Percentiles rank a stretch among this genome's conserved stretches.
Evolutionary conservation across 805 yeast species (phyloP).

Genomic region (Saturnispora galanensis): DNA sequence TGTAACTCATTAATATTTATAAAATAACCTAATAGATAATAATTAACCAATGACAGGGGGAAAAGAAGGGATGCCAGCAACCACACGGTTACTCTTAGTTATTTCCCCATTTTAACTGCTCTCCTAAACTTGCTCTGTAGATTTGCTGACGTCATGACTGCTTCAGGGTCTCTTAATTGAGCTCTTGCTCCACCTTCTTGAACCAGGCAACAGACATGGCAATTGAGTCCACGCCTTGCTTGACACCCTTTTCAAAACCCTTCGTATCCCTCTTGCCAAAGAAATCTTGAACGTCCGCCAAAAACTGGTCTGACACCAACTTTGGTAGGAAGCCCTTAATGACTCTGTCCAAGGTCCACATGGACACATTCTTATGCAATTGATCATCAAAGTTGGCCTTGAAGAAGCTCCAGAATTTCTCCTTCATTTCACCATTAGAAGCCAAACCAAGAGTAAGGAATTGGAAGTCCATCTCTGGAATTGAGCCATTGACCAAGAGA

Average conservation of each 20-base stretch:
- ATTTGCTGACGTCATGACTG: too few species aligned
- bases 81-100: too few species aligned
- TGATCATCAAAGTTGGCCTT: slow-evolving; percentile 33
- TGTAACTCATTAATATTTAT: background rate
- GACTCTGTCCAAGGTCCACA: slow-evolving; percentile 28
- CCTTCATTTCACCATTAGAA: slow-evolving; percentile 35
- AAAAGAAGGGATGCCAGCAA: too few species aligned
- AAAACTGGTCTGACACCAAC: slow-evolving; percentile 28
- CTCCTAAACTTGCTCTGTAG: too few species aligned
- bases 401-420: slow-evolving; percentile 40
- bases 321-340: slow-evolving; percentile 27
- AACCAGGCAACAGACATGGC: slow-evolving; percentile 43
- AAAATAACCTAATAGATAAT: background rate
- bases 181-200: slow-evolving; percentile 30
- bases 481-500: slow-evolving; percentile 32
- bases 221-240: slow-evolving; percentile 48
- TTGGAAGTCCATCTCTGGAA: slow-evolving; percentile 52
- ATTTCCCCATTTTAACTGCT: too few species aligned
- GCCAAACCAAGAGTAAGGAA: slow-evolving; percentile 39
- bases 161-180: too few species aligned
- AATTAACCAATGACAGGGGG: background rate
- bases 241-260: slow-evolving; percentile 50
- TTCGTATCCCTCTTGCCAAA: slow-evolving; percentile 37
- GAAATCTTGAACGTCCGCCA: slow-evolving; percentile 31
- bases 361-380: slow-evolving; percentile 32